A percentile compares a stretch with the other conserved stretches of the same genome.
phyloP scores from a whole-genome alignment of 2,329 filamentous ascomycete species.

The Epichloe sibirici region DNA sequence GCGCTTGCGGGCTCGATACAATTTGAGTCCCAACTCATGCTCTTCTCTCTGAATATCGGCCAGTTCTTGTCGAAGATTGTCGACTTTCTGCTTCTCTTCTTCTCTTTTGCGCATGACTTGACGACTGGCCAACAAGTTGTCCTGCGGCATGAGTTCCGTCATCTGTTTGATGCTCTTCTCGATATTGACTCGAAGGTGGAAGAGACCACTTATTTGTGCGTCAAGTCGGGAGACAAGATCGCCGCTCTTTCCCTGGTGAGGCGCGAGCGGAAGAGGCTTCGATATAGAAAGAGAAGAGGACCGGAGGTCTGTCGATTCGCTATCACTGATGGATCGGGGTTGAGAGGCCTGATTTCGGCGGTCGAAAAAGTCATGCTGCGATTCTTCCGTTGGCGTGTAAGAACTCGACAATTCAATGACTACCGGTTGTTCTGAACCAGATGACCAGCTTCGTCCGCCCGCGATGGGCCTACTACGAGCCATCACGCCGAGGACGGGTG shows the following conservation, averaged over 20 bases:
- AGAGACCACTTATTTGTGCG: slow-evolving; percentile 51
- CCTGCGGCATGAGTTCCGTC: slow-evolving; percentile 63
- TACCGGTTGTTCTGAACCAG: slow-evolving; percentile 14
- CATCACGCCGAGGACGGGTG: slow-evolving; percentile 17
- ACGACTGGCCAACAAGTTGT: slow-evolving; percentile 54
- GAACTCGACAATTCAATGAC: slow-evolving; percentile 17
- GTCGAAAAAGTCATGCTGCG: not conserved
- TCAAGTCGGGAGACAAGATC: slow-evolving; percentile 57
- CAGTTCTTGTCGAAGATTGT: slow-evolving; percentile 52
- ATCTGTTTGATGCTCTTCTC: slow-evolving; percentile 62
- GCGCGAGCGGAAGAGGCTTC: slow-evolving; percentile 50
- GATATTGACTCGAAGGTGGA: slow-evolving; percentile 58
- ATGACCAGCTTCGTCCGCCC: slow-evolving; percentile 12
- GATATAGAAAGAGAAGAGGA: slow-evolving; percentile 27
- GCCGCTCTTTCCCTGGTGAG: slow-evolving; percentile 44
- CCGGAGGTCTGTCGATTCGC: slow-evolving; percentile 10
- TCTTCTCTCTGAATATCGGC: slow-evolving; percentile 64
- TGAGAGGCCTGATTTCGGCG: not conserved
- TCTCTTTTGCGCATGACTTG: slow-evolving; percentile 47
- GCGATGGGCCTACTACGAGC: slow-evolving; percentile 20
- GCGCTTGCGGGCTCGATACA: slow-evolving; percentile 64
- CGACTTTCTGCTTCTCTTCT: slow-evolving; percentile 51
- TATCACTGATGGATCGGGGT: slow-evolving; percentile 3
- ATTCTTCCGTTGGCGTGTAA: not conserved
- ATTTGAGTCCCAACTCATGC: slow-evolving; percentile 64